Percentiles rank a stretch among this genome's conserved stretches.
These are phyloP conservation scores for Tetradesmus lagerheimii DNA, from an alignment of 139 green algal species.

Conservation along the genomic window DNA sequence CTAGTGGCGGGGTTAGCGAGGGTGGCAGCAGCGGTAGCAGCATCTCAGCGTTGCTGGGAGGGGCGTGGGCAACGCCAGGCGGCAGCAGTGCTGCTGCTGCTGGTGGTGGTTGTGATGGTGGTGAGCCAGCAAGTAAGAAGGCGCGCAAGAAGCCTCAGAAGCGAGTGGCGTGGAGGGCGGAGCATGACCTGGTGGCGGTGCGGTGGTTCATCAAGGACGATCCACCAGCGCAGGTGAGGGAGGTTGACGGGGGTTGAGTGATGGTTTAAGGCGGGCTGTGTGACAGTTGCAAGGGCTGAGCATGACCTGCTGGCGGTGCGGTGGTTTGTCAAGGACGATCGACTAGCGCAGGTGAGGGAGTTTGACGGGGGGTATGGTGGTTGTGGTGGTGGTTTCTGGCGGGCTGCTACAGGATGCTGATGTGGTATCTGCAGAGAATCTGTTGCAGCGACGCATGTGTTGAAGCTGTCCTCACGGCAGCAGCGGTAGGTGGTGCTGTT, in stretches of 20 bases:
- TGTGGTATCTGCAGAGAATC: not conserved
- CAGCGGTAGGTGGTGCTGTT: too few species aligned
- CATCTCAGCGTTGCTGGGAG: conserved; percentile 17
- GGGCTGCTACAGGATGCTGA: too few species aligned
- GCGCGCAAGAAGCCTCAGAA: not conserved
- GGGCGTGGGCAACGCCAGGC: conserved; percentile 12
- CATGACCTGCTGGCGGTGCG: too few species aligned
- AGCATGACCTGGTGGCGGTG: conserved; percentile 36
- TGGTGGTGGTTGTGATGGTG: not conserved
- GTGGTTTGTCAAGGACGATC: too few species aligned
- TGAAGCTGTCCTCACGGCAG: too few species aligned
- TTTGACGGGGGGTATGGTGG: not conserved
- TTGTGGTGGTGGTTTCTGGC: not conserved
- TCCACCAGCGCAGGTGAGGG: conserved; percentile 21
- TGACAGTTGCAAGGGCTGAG: too few species aligned
- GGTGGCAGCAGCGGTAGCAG: not conserved
- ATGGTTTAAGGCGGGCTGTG: not conserved
- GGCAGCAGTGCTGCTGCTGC: not conserved
- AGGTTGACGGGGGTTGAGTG: too few species aligned
- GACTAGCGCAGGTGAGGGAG: too few species aligned
- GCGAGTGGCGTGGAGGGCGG: conserved; percentile 15
- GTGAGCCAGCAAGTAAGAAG: not conserved
- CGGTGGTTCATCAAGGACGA: conserved; percentile 48
- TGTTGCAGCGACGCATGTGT: too few species aligned
- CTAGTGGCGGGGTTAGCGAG: not conserved